Conservation (phyloP, 208 protist genomes). For the Herpetomonas tarakana region DNA sequence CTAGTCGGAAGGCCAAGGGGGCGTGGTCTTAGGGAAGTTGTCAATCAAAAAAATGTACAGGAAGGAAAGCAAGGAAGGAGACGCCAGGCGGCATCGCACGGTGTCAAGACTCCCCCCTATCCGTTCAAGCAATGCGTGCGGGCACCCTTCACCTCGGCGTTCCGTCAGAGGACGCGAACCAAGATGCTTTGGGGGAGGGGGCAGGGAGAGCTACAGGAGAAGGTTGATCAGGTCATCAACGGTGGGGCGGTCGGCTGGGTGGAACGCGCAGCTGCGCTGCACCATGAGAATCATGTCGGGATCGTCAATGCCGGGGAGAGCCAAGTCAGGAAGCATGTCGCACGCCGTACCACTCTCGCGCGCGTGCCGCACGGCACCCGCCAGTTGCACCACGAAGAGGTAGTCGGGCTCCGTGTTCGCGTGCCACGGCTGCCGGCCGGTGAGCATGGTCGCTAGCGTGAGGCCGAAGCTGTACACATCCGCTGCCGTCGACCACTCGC, state of each 20-base stretch:
- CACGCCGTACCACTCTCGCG: slow-evolving; percentile 22
- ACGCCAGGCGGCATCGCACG: no score
- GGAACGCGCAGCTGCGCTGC: slow-evolving; percentile 40
- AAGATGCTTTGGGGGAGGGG: no score
- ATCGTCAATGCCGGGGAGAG: slow-evolving; percentile 24
- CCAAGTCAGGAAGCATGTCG: slow-evolving; percentile 41
- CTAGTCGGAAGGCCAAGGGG: no score
- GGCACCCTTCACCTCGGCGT: no score
- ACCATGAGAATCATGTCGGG: slow-evolving; percentile 38
- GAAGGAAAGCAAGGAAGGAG: no score
- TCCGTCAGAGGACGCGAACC: no score
- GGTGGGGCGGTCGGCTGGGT: slow-evolving; percentile 32
- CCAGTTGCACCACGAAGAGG: slow-evolving; percentile 43
- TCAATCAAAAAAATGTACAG: no score
- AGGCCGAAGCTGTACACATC: slow-evolving; percentile 89
- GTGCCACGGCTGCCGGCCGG: slow-evolving; percentile 56
- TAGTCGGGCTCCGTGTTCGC: slow-evolving; percentile 37
- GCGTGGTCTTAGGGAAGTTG: no score
- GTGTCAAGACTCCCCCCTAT: no score
- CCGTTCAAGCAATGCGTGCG: no score
- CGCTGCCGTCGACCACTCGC: slow-evolving; percentile 39
- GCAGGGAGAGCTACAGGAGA: no score
- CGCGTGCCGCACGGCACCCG: slow-evolving; percentile 25
- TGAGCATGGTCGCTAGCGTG: slow-evolving; percentile 70
- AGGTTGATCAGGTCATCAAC: slow-evolving; percentile 40